phyloP scores from a whole-genome alignment of 2,329 filamentous ascomycete genomes.

The Lachnellula arida region DNA sequence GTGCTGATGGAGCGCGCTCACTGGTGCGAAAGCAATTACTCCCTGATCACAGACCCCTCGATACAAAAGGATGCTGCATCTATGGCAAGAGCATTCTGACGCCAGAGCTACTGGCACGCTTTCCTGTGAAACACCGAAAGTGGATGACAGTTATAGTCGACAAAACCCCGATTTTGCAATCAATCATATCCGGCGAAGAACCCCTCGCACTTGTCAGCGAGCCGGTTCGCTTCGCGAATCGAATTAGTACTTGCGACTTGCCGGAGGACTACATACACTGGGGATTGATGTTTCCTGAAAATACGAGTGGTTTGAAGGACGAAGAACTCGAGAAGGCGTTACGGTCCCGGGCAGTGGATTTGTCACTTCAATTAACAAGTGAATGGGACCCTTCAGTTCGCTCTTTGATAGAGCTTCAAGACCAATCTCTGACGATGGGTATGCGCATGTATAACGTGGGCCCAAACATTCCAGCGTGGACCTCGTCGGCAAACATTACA shows the following conservation, averaged over 20 bases:
- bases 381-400: constrained; percentile 11
- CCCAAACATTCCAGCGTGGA: constrained; percentile 13
- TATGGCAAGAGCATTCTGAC: constrained; percentile 38
- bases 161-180: constrained; percentile 25
- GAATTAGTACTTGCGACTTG: too few species aligned
- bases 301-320: constrained; percentile 7
- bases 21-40: constrained; percentile 28
- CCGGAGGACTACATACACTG: neutral
- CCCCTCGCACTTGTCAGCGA: too few species aligned
- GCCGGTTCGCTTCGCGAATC: too few species aligned
- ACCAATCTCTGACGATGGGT: neutral
- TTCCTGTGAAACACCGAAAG: too few species aligned
- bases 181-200: constrained; percentile 25
- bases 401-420: constrained; percentile 10
- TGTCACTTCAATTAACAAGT: constrained; percentile 6
- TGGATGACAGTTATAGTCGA: constrained; percentile 13
- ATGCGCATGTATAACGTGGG: constrained; percentile 7
- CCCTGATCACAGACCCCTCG: constrained; percentile 32
- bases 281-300: constrained; percentile 22
- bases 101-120: too few species aligned
- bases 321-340: neutral
- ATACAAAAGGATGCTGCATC: constrained; percentile 35
- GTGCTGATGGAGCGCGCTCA: constrained; percentile 36
- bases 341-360: neutral
- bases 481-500: constrained; percentile 22